Evolutionary conservation across 306 rosid genomes (phyloP).

Genomic region (Sphenostylis stenocarpa): DNA sequence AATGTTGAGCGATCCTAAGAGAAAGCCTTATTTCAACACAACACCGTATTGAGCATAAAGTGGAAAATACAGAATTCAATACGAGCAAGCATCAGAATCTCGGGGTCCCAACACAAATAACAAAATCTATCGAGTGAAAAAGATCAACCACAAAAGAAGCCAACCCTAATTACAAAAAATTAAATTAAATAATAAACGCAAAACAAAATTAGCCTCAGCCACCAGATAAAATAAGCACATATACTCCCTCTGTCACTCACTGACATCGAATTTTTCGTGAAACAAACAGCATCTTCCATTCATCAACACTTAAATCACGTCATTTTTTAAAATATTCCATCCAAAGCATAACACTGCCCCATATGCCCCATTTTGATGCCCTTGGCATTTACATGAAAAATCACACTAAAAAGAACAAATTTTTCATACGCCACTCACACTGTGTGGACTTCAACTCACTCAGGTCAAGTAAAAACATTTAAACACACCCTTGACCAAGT

Average conservation of each 20-base stretch:
- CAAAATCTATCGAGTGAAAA: conserved; percentile 32
- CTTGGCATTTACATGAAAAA: conserved; percentile 28
- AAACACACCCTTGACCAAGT: conserved; percentile 27
- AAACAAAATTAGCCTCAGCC: conserved; percentile 27
- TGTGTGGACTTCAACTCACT: conserved; percentile 5
- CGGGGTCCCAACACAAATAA: conserved; percentile 66
- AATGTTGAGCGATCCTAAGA: conserved; percentile 43
- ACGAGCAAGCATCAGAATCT: conserved; percentile 85
- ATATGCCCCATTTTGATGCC: conserved; percentile 38
- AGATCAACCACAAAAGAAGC: conserved; percentile 24
- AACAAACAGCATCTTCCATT: conserved; percentile 62
- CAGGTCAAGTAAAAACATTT: conserved; percentile 26
- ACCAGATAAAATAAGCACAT: conserved; percentile 39
- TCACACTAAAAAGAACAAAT: conserved; percentile 29
- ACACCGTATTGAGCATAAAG: conserved; percentile 54
- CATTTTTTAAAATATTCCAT: conserved; percentile 43
- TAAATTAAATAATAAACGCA: conserved; percentile 23
- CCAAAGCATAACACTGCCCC: conserved; percentile 17
- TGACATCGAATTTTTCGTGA: conserved; percentile 43
- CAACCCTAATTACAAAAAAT: conserved; percentile 18
- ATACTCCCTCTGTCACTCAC: conserved; percentile 30
- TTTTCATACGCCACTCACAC: conserved; percentile 26
- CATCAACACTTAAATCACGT: conserved; percentile 57
- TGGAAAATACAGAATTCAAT: conserved; percentile 50
- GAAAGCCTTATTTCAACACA: conserved; percentile 53